Evolutionary conservation across 805 yeast species (phyloP).

Genomic region (Yarrowia sp.): DNA sequence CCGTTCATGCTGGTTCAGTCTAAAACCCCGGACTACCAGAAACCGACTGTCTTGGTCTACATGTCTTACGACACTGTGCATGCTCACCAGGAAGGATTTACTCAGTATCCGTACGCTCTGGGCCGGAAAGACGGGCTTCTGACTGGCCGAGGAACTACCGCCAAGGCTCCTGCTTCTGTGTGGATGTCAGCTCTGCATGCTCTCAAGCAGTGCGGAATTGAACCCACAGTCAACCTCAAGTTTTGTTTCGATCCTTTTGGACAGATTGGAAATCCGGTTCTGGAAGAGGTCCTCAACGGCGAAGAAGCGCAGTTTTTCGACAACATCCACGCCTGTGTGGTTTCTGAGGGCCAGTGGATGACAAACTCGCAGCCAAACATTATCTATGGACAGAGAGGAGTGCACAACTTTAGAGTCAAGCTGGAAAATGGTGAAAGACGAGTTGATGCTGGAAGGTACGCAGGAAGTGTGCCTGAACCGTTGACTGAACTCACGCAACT

Average conservation of each 20-base stretch:
- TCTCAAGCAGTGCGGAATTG: background rate
- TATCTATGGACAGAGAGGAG: constrained; percentile 1
- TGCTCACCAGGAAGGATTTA: background rate
- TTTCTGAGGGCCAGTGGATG: constrained; percentile 9
- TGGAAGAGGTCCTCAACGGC: background rate
- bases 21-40: background rate
- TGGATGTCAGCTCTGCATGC: background rate
- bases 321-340: background rate
- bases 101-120: background rate
- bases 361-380: background rate
- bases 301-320: constrained; percentile 4
- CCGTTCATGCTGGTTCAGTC: background rate
- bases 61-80: background rate
- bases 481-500: background rate
- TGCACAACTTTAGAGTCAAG: constrained; percentile 1
- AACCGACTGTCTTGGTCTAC: background rate
- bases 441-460: background rate
- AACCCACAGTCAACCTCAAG: background rate
- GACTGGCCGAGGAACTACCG: background rate
- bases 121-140: background rate
- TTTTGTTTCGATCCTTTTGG: constrained; percentile 7
- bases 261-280: background rate
- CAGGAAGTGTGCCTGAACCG: background rate
- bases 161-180: background rate
- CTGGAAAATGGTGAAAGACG: background rate